These are phyloP conservation scores for Schrenkiella parvula DNA, from an alignment of 345 rosid species.

Conservation along the genomic window DNA sequence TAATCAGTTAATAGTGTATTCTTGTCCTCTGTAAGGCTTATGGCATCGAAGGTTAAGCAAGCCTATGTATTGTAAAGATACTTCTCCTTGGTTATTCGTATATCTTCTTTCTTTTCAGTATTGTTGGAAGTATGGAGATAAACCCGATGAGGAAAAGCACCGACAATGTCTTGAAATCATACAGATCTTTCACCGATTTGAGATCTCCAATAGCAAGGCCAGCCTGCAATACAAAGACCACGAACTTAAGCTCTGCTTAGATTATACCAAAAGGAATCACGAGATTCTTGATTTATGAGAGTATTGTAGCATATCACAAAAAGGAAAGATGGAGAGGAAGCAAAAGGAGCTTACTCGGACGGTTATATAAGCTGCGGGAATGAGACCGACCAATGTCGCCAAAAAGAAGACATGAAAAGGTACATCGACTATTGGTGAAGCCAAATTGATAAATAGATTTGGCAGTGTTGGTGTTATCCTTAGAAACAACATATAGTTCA, in stretches of 20 bases:
- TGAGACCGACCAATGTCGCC: constrained; percentile 86
- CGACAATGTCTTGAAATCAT: constrained; percentile 67
- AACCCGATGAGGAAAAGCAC: constrained; percentile 78
- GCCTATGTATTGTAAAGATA: not conserved
- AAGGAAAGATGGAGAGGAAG: not conserved
- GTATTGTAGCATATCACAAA: not conserved
- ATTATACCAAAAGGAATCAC: not conserved
- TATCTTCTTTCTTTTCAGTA: constrained; percentile 64
- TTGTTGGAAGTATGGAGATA: constrained; percentile 58
- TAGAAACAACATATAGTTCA: constrained; percentile 95
- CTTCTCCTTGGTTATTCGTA: constrained; percentile 36
- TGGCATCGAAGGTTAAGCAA: constrained; percentile 3
- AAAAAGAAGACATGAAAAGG: constrained; percentile 92
- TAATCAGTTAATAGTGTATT: constrained; percentile 7
- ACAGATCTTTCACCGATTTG: constrained; percentile 69
- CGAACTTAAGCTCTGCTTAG: not conserved
- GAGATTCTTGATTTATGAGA: not conserved
- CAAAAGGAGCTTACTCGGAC: constrained; percentile 59
- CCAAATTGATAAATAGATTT: constrained; percentile 94
- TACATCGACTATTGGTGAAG: constrained; percentile 93
- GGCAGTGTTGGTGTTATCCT: constrained; percentile 94
- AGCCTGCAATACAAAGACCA: constrained; percentile 41
- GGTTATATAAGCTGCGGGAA: constrained; percentile 91
- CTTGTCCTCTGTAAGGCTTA: constrained; percentile 5
- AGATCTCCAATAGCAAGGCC: constrained; percentile 86